Base-by-base conservation (phyloP, 2,329 filamentous ascomycete genomes). In the Arthrocladium fulminans region DNA sequence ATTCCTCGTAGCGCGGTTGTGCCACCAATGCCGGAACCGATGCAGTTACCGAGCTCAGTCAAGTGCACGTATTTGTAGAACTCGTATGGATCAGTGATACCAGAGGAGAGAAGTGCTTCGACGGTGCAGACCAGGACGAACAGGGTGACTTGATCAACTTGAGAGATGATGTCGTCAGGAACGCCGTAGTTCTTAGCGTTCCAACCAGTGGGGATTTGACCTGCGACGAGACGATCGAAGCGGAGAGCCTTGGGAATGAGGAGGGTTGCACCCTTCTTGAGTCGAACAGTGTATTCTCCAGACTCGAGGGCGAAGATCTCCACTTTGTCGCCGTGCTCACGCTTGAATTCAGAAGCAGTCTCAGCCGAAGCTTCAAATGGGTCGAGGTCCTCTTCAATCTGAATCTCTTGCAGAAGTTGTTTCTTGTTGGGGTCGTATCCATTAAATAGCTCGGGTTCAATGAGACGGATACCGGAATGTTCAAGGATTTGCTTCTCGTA, bases 11-110 rank as follows among this genome's bases (percentile, higher is more conserved):
- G 79, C 60, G 92, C 92, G 60, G 80, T 81, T 52, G 88, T 85
- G 71, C 92, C 94, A 77, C 92, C 92, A 74, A 98, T 95, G 76
- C 94, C 92, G 25, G 94, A 98, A 69, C 92, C 92, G 59, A 98
- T 83, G 65, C 90, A 97, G 77, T 98, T 98, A 67, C 92, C 92
- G 45, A 98, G 86, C 65, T 98, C 87, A 6, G 92, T 97, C 52
- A 98, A 81, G 68, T 98, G 92, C 54, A 98, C 89, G 62, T 98
- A 98, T 75, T 97, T 89, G 80, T 98, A 98, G 73, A 98, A 97
- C 72, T 98, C 92, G 65, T 97, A 98, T 17, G 92, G 94, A 65
- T 98, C 94, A 22, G 92, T 97, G 66, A 98, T 90, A 81, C 92
- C 92, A 54, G 87, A 84, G 24, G 88, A 84, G 45, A 98, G 77